Conservation (phyloP, 306 rosid species). For the Cucurbita moschata region DNA sequence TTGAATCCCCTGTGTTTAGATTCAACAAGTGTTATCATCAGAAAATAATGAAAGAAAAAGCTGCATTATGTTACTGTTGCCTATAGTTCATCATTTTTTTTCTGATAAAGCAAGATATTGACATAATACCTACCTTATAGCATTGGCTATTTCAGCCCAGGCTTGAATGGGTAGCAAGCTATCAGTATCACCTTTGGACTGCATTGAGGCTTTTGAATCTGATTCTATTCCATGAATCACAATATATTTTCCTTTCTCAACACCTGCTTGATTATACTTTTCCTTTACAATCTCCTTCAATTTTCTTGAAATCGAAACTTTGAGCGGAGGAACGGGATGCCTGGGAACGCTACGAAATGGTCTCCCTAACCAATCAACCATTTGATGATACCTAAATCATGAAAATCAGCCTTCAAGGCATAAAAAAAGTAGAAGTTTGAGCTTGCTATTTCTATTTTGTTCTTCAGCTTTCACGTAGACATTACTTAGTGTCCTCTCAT, state of each 20-base stretch:
- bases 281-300: conserved; percentile 55
- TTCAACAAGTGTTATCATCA: neutral
- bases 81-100: neutral
- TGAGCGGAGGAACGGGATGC: conserved; percentile 43
- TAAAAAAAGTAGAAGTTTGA: neutral
- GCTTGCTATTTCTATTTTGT: neutral
- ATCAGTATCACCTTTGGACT: conserved; percentile 75
- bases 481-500: neutral
- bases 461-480: neutral
- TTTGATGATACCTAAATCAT: conserved; percentile 70
- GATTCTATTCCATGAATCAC: conserved; percentile 79
- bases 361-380: conserved; percentile 80
- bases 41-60: neutral
- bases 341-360: conserved; percentile 56
- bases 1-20: conserved; percentile 37
- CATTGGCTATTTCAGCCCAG: conserved; percentile 53
- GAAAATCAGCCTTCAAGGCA: neutral
- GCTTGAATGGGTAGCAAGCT: conserved; percentile 68
- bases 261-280: conserved; percentile 55
- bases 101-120: neutral
- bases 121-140: conserved; percentile 21
- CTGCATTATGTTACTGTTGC: neutral
- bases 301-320: conserved; percentile 60
- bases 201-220: conserved; percentile 91
- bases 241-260: conserved; percentile 48